These are phyloP conservation scores for Cutaneotrichosporon curvatum DNA, from an alignment of 1,284 basidiomycete genomes.

Conservation along the genomic window DNA sequence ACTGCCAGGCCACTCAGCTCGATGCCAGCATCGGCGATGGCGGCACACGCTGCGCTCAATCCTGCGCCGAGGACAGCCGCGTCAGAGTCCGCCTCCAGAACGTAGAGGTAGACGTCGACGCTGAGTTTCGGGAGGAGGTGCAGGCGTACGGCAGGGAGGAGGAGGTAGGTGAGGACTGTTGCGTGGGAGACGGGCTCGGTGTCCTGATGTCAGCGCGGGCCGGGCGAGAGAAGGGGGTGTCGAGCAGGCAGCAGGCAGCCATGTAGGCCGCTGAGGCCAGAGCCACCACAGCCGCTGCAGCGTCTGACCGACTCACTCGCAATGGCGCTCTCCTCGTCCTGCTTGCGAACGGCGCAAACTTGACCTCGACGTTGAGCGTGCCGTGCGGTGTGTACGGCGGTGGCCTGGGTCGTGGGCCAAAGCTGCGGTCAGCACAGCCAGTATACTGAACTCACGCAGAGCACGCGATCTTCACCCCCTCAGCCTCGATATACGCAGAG, in stretches of 20 bases:
- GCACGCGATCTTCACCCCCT: conserved; percentile 80
- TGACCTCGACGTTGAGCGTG: conserved; percentile 86
- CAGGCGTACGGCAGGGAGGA: conserved; percentile 75
- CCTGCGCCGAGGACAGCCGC: conserved; percentile 78
- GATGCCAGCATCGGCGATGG: conserved; percentile 53
- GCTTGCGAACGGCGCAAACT: conserved; percentile 90
- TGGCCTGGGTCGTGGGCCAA: conserved; percentile 70
- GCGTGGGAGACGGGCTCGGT: conserved; percentile 84
- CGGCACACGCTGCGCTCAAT: conserved; percentile 78
- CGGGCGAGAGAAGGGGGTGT: no score
- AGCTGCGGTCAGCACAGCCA: conserved; percentile 51
- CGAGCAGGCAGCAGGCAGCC: background rate
- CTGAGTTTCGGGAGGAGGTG: conserved; percentile 89
- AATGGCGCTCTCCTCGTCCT: conserved; percentile 68
- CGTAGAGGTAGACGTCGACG: conserved; percentile 81
- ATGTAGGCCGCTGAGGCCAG: background rate
- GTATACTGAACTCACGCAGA: conserved; percentile 64
- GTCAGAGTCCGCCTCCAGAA: conserved; percentile 84
- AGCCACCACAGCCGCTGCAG: no score
- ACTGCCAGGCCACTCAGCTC: conserved; percentile 41
- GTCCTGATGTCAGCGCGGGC: conserved; percentile 55
- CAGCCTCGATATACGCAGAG: conserved; percentile 85
- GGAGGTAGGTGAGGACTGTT: conserved; percentile 74
- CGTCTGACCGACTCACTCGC: conserved; percentile 55
- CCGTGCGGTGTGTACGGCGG: conserved; percentile 73